These are phyloP conservation scores for Torulaspora microellipsoides DNA, from an alignment of 805 yeast genomes.

Conservation along the genomic window DNA sequence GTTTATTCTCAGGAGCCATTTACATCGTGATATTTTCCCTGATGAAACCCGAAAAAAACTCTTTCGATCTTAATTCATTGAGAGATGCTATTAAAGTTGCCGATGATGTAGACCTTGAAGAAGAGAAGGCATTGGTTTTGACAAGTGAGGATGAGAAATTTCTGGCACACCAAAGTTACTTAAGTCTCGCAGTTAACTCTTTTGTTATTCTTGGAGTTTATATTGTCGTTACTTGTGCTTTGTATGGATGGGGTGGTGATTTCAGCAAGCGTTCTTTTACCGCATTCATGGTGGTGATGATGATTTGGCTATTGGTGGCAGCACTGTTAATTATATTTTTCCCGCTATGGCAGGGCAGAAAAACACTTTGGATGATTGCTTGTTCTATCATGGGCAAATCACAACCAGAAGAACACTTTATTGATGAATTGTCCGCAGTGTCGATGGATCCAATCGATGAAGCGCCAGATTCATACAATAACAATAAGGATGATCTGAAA, in stretches of 20 bases:
- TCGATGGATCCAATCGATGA: neutral
- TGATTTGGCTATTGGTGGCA: slow-evolving; percentile 37
- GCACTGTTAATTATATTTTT: slow-evolving; percentile 36
- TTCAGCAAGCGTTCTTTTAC: slow-evolving; percentile 37
- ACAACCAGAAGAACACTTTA: neutral
- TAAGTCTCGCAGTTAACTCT: slow-evolving; percentile 40
- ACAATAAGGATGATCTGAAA: neutral
- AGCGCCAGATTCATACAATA: neutral
- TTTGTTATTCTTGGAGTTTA: slow-evolving; percentile 32
- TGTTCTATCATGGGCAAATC: slow-evolving; percentile 2
- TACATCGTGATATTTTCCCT: slow-evolving; percentile 30
- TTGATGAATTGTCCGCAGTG: neutral
- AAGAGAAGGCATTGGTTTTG: slow-evolving; percentile 27
- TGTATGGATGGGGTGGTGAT: slow-evolving; percentile 35
- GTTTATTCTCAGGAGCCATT: slow-evolving; percentile 32
- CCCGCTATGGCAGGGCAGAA: slow-evolving; percentile 37
- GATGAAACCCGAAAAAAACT: slow-evolving; percentile 27
- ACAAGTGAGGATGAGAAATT: slow-evolving; percentile 20
- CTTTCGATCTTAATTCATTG: slow-evolving; percentile 31
- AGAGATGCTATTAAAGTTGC: slow-evolving; percentile 28
- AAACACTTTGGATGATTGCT: slow-evolving; percentile 11
- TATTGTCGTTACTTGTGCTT: slow-evolving; percentile 32
- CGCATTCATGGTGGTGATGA: slow-evolving; percentile 37
- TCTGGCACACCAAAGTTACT: slow-evolving; percentile 36
- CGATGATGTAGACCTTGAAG: slow-evolving; percentile 37